phyloP scores from a whole-genome alignment of 2,329 filamentous ascomycete genomes.

The Fusarium lyarnte region DNA sequence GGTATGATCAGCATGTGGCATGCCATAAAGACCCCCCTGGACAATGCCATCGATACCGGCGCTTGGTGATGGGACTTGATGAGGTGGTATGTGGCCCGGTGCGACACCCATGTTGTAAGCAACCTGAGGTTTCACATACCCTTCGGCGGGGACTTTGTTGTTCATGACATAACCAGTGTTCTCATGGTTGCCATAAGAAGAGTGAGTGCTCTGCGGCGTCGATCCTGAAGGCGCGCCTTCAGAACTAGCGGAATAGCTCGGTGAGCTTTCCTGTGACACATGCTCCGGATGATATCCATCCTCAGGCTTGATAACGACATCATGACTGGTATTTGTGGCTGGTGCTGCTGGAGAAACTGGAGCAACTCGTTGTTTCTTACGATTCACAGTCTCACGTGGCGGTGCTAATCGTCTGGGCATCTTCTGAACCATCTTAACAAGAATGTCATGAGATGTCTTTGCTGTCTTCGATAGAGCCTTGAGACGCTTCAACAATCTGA shows the following conservation, averaged over 20 bases:
- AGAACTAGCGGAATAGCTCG: slow-evolving; percentile 19
- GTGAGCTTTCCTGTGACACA: slow-evolving; percentile 27
- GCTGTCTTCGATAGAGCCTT: slow-evolving; percentile 47
- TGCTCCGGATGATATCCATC: background rate
- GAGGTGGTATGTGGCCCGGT: background rate
- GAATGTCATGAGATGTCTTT: slow-evolving; percentile 49
- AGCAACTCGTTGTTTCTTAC: slow-evolving; percentile 24
- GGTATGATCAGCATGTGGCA: slow-evolving; percentile 11
- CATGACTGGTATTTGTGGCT: background rate
- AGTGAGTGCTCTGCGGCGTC: slow-evolving; percentile 29
- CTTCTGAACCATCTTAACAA: slow-evolving; percentile 44
- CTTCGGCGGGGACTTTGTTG: background rate
- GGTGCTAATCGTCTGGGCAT: slow-evolving; percentile 42
- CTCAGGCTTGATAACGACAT: slow-evolving; percentile 5
- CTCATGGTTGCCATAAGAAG: slow-evolving; percentile 11
- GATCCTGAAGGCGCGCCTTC: slow-evolving; percentile 19
- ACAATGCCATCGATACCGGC: slow-evolving; percentile 28
- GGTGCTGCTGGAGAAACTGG: background rate
- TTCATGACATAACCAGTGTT: background rate
- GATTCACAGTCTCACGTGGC: background rate
- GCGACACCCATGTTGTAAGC: background rate
- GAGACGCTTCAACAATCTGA: slow-evolving; percentile 47
- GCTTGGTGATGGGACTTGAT: slow-evolving; percentile 27
- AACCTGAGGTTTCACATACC: background rate
- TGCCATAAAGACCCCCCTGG: slow-evolving; percentile 4